Conservation (phyloP, 192 early-diverging fungal species). For the Gaertneriomyces semiglobifer region DNA sequence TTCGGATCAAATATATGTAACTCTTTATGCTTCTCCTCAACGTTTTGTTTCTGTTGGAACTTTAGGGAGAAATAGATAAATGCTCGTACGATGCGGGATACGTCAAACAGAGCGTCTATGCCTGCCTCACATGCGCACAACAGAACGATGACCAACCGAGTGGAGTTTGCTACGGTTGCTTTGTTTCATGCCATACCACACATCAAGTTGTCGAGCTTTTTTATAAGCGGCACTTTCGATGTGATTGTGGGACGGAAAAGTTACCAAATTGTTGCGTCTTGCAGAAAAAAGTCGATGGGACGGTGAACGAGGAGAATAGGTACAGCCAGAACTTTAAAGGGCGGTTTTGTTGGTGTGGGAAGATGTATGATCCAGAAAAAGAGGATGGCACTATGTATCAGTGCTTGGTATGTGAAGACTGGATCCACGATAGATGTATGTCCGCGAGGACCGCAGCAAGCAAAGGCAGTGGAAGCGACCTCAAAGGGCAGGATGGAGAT, state of each 20-base stretch:
- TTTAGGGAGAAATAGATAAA: constrained; percentile 50
- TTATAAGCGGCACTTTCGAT: constrained; percentile 75
- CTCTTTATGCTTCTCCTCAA: background rate
- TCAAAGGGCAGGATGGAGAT: background rate
- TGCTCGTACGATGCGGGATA: constrained; percentile 73
- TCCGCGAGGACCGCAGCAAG: background rate
- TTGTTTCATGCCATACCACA: constrained; percentile 50
- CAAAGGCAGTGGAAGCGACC: background rate
- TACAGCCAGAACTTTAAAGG: constrained; percentile 86
- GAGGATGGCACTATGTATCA: constrained; percentile 79
- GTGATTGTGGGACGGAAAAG: constrained; percentile 79
- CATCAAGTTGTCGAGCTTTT: constrained; percentile 86
- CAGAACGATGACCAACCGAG: constrained; percentile 5
- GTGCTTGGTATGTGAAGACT: constrained; percentile 85
- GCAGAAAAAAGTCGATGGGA: constrained; percentile 17
- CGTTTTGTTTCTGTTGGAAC: background rate
- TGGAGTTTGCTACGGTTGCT: constrained; percentile 39
- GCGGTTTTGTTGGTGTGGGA: constrained; percentile 81
- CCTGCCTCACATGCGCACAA: constrained; percentile 73
- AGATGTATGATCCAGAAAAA: constrained; percentile 65
- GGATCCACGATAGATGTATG: constrained; percentile 50
- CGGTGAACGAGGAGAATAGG: constrained; percentile 62
- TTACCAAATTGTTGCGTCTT: constrained; percentile 28
- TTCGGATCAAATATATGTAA: background rate
- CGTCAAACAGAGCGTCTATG: constrained; percentile 74